Conservation (phyloP, 2,329 filamentous ascomycete genomes). For the Grosmannia serpens region DNA sequence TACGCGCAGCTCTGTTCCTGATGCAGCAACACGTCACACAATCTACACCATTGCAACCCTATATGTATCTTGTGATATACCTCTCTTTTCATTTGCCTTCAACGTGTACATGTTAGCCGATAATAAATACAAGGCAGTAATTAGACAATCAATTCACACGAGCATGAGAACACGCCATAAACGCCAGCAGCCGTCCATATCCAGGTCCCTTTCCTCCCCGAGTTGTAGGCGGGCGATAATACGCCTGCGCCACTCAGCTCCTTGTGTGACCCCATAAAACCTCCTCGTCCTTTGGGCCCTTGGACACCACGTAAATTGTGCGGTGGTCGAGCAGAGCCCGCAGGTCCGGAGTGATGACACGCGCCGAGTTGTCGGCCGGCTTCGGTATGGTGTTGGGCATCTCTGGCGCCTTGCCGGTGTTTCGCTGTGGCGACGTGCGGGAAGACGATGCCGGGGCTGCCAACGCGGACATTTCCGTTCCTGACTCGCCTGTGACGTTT, state of each 20-base stretch:
- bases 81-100: background rate
- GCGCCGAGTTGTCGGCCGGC: constrained; percentile 15
- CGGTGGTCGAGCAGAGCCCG: constrained; percentile 39
- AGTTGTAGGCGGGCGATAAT: too few species aligned
- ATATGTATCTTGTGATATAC: background rate
- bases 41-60: background rate
- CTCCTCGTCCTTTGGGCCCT: constrained; percentile 2
- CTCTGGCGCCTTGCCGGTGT: constrained; percentile 7
- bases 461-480: constrained; percentile 1
- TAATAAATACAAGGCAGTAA: background rate
- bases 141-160: background rate
- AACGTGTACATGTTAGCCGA: background rate
- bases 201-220: background rate
- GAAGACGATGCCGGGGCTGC: background rate
- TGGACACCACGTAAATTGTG: constrained; percentile 25
- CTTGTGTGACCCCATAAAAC: constrained; percentile 10
- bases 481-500: background rate
- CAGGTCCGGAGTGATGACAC: constrained; percentile 46
- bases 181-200: background rate
- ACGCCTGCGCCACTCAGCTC: background rate
- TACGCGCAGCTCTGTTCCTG: too few species aligned
- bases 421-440: background rate
- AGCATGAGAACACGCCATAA: background rate
- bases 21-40: too few species aligned
- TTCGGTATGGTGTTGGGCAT: background rate